Evolutionary conservation across 2,329 filamentous ascomycete genomes (phyloP).

Genomic region (Fusarium sp.): DNA sequence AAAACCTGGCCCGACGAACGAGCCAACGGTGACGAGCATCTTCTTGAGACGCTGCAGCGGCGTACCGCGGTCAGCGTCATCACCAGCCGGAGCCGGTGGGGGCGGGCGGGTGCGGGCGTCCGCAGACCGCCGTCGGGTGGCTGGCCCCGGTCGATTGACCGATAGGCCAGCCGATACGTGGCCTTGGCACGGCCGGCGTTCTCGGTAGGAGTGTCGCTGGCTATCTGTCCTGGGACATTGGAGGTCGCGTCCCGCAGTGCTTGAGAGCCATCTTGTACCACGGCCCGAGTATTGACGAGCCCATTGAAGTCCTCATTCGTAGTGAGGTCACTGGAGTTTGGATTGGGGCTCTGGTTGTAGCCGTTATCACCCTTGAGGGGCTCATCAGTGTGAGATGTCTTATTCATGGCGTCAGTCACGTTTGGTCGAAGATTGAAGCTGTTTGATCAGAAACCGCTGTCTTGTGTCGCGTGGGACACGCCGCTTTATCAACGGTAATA

Average conservation of each 20-base stretch:
- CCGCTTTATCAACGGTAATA: neutral
- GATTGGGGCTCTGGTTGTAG: neutral
- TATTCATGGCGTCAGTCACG: neutral
- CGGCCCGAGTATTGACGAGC: neutral
- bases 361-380: neutral
- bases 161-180: neutral
- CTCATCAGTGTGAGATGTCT: neutral
- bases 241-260: neutral
- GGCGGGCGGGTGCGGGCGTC: neutral
- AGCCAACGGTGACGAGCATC: constrained; percentile 30
- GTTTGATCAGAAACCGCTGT: neutral
- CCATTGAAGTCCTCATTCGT: neutral
- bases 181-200: neutral
- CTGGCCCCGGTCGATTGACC: neutral
- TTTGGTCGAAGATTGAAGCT: neutral
- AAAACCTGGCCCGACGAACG: constrained; percentile 74
- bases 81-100: neutral
- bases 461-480: neutral
- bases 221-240: neutral
- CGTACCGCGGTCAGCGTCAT: neutral
- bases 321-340: neutral
- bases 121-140: neutral
- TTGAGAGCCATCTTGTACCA: neutral
- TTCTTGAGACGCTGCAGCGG: neutral
- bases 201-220: neutral